Base-by-base conservation (phyloP, 2,329 filamentous ascomycete species). In the Aspergillus pseudoviridinutans region DNA sequence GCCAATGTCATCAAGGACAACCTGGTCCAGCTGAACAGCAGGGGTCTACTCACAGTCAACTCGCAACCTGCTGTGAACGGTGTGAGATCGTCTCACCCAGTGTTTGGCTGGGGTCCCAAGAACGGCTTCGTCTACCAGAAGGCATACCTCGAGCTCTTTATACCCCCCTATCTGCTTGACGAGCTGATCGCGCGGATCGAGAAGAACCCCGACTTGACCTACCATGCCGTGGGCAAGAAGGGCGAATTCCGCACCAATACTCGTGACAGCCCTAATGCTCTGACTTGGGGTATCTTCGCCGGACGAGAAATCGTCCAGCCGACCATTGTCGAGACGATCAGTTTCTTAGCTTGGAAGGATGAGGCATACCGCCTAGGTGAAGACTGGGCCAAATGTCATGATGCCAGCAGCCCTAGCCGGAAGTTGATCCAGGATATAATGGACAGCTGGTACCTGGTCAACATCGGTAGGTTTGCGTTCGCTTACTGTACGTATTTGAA, bases 231-330 rank as follows among this genome's bases (percentile, higher is more conserved):
- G 60, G 94, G 90, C 67, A 92, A 91, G 74, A 82, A 83, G 22
- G 92, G 93, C 28, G 85, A 88, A 57, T 81, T 97, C 56, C 87
- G 87, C 74, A 94, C 91, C 28, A 97, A 99, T 69, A 87, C 91
- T 1, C 87, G 87, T 8, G 85, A 86, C 24, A 90, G 91, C 5
- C 94, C 94, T 41, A 99, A 99, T 68, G 94, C 94, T n/a, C 90
- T 99, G 51, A 99, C 94, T 1, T 99, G 94, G 94, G 94, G 94
- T 76, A 95, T 99, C 35, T 99, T 97, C 79, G 93, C 94, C 0
- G 94, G 94, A 58, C 96, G 97, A 74, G 94, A 99, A 76, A 97
- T 99, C 71, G 92, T 99, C n/a, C 94, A 99, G 75, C 94, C 94
- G 14, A 99, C 94, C n/a, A 97, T 99, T 68, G 94, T 99, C 53